Evolutionary conservation across 352 stramenopile species (phyloP), one percentile per base, ranked within the genome.

Genomic region (Phytophthora palmivora): DNA sequence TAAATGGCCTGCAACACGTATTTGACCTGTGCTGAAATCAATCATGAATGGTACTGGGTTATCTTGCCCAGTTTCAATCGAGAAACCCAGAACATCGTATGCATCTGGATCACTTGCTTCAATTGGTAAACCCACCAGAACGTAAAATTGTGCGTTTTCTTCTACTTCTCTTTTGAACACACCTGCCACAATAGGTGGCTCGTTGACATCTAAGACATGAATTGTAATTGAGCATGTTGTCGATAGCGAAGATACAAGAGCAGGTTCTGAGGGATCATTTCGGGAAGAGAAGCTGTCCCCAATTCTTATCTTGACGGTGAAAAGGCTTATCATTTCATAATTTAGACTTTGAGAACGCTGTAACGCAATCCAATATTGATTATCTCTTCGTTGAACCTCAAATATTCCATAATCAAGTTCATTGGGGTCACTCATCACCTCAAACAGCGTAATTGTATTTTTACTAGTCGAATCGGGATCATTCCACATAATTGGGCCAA

Each of bases 371-470:
- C 65, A 73, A 12, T 66, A 73, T 6, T 62, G 14, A 26, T 19
- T 16, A 3, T 28, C 18, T 3, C 9, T 28, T 11, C 37, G 16
- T 9, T 42, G 37, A 15, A 73, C 32, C 22, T 65, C 47, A 44
- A 73, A 70, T 4, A 62, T 11, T 8, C 22, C 42, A 38, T 55
- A 58, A 8, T 16, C 39, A 21, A 19, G 6, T 28, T 79, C 52
- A 18, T 47, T 46, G 10, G 46, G 15, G 18, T 48, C 22, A 11
- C 48, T 64, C 6, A 68, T 43, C n/a, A 86, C 69, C 33, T 85
- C 77, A 56, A 87, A 89, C 0, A 65, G 44, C 0, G 63, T 74
- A 19, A 89, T 86, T 14, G 39, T 57, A 45, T 87, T 89, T 51
- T 70, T 77, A 11, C 7, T 48, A 0, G 19, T 0, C 2, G 67